Percentiles rank a stretch among this genome's conserved stretches.
These are phyloP conservation scores for Reticulascus tulasneorum DNA, from an alignment of 2,329 filamentous ascomycete species.

Conservation along the genomic window DNA sequence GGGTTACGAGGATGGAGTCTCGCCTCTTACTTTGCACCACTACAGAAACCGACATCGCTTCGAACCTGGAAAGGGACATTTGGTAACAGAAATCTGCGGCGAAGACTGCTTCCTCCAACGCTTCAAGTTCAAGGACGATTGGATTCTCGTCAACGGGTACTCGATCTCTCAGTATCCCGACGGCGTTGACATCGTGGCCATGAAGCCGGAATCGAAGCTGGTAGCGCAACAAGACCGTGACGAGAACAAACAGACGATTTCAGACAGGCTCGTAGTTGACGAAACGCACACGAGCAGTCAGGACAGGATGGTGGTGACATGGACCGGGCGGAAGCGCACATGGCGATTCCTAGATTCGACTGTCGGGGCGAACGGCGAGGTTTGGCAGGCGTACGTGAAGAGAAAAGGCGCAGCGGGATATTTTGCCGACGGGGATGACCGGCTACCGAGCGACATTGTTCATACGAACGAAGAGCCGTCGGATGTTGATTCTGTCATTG, in stretches of 20 bases:
- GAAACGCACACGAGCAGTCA: conserved; percentile 20
- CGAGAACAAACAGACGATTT: conserved; percentile 14
- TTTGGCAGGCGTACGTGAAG: conserved; percentile 46
- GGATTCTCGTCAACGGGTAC: conserved; percentile 44
- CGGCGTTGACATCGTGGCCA: conserved; percentile 22
- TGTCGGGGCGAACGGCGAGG: conserved; percentile 28
- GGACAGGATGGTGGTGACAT: conserved; percentile 27
- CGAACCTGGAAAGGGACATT: conserved; percentile 35
- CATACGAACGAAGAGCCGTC: conserved; percentile 19
- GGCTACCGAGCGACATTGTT: too few relatives aligned
- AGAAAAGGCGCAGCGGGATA: conserved; percentile 6
- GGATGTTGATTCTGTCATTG: conserved; percentile 33
- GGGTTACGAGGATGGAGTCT: conserved; percentile 34
- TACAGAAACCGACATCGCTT: conserved; percentile 33
- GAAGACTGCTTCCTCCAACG: conserved; percentile 44
- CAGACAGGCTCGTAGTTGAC: conserved; percentile 27
- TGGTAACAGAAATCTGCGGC: conserved; percentile 38
- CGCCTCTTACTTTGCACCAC: conserved; percentile 37
- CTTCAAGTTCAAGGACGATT: conserved; percentile 40
- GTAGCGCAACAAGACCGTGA: conserved; percentile 8
- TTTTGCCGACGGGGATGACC: conserved; percentile 11
- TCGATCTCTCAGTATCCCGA: conserved; percentile 39
- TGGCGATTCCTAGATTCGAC: conserved; percentile 39
- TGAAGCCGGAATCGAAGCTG: conserved; percentile 4
- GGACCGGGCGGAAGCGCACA: conserved; percentile 30